Base-by-base conservation (phyloP, 2,329 filamentous ascomycete genomes). In the Pseudopyricularia javanii region DNA sequence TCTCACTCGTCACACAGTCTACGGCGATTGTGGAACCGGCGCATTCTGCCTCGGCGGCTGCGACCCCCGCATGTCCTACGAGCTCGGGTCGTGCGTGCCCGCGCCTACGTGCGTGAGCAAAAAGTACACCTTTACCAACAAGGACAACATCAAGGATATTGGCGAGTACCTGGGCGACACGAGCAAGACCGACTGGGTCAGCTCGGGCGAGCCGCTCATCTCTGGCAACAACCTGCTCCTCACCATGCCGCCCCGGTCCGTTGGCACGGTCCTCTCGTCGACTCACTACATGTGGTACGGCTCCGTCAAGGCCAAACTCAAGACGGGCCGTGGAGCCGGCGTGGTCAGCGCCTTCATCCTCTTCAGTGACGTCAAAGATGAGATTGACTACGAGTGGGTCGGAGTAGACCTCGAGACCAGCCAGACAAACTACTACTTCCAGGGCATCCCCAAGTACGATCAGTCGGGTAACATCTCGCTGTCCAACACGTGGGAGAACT, bases 311-410 rank as follows among this genome's bases (percentile, higher is more conserved):
- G 89, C 88, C 53, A 86, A 74, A 54, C 74, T 97, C 68, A 93
- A 89, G 75, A 91, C 90, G 0, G 86, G 85, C 58, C 83, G 87
- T 62, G 91, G 90, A 54, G 72, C 75, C 47, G 93, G 93, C 75
- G 93, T 98, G 22, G 86, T 98, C n/a, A 94, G 90, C 2, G 91
- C 90, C 30, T 98, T 98, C 66, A 98, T 98, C 66, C 75, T 97
- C 64, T 82, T 96, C 68, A 91, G 87, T 34, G 91, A 97, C 63
- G 86, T 94, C 63, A 95, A 96, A 76, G 93, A 98, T 64, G 93
- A 98, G 70, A 95, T 98, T 62, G 93, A 98, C 72, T 97, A 89
- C 66, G 93, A 98, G 68, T 97, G 86, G 66, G 79, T 98, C 53
- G 93, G 93, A 59, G 79, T 79, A 47, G 88, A 96, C 63, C 74